Percentiles rank a stretch among this genome's conserved stretches.
These are phyloP conservation scores for Polysphondylium violaceum DNA, from an alignment of 78 protist species.

Conservation along the genomic window DNA sequence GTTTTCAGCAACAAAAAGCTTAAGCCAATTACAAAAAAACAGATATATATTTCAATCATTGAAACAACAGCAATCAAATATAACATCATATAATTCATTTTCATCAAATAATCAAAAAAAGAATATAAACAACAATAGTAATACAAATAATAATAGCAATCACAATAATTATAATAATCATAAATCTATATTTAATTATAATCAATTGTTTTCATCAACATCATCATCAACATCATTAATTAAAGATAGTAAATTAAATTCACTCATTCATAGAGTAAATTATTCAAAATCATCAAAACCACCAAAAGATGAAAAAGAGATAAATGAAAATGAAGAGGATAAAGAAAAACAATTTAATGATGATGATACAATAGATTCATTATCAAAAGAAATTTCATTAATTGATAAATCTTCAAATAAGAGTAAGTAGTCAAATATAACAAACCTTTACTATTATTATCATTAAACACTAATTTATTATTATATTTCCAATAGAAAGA, in stretches of 20 bases:
- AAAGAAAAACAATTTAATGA: neutral
- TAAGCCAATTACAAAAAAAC: too few species aligned
- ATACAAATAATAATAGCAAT: neutral
- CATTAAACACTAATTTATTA: neutral
- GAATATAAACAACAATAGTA: conserved; percentile 1
- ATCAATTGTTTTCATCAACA: neutral
- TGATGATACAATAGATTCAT: neutral
- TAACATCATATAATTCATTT: too few species aligned
- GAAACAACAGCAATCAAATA: too few species aligned
- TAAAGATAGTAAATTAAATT: neutral
- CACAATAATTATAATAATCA: neutral
- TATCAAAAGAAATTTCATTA: conserved; percentile 23
- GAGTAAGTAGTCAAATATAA: conserved; percentile 4
- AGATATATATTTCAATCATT: too few species aligned
- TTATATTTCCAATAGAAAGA: conserved; percentile 9
- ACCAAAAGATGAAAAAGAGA: neutral
- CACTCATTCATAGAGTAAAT: neutral
- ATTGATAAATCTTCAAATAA: neutral
- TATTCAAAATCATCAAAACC: neutral
- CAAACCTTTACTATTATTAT: neutral
- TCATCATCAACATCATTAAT: neutral
- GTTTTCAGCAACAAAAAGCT: too few species aligned
- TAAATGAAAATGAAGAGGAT: neutral
- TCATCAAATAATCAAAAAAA: too few species aligned
- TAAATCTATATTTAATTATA: neutral